Percentiles rank a stretch among this genome's conserved stretches.
These are phyloP conservation scores for Entophlyctis luteolus DNA, from an alignment of 192 early-diverging fungal species.

Conservation along the genomic window DNA sequence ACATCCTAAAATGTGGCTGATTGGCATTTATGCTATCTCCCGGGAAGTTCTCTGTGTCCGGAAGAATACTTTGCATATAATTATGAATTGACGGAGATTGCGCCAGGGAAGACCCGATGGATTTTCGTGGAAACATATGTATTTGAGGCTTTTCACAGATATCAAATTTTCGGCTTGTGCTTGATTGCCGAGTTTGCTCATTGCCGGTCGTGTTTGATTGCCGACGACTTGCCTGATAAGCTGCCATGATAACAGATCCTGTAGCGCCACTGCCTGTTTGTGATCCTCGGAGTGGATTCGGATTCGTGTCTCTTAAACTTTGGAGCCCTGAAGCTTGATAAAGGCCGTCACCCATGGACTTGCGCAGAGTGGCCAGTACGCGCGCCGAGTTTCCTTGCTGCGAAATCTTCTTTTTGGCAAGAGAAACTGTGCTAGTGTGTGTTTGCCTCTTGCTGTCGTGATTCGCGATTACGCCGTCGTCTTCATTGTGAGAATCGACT, in stretches of 20 bases:
- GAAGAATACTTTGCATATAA: neutral
- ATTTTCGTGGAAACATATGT: conserved; percentile 46
- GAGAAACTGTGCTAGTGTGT: neutral
- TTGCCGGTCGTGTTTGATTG: neutral
- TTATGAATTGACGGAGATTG: neutral
- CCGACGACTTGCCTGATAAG: neutral
- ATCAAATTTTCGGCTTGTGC: no score
- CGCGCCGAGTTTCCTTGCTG: conserved; percentile 20
- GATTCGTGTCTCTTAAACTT: neutral
- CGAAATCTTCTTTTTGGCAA: conserved; percentile 10
- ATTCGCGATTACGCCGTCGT: neutral
- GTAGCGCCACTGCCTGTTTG: neutral
- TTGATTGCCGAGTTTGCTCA: neutral
- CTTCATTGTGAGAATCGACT: neutral
- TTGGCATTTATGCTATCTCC: neutral
- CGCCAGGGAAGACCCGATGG: conserved; percentile 23
- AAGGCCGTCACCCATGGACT: conserved; percentile 15
- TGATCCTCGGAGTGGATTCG: neutral
- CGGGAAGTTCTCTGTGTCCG: neutral
- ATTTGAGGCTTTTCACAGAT: conserved; percentile 37
- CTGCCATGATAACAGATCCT: neutral
- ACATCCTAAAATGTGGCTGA: neutral
- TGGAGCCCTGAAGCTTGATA: neutral
- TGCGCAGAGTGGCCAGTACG: conserved; percentile 1
- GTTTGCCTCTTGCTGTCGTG: neutral